Evolutionary conservation across 305 asterid species (phyloP), one percentile per base, ranked within the genome.

Genomic region (Fraxinus floribunda): DNA sequence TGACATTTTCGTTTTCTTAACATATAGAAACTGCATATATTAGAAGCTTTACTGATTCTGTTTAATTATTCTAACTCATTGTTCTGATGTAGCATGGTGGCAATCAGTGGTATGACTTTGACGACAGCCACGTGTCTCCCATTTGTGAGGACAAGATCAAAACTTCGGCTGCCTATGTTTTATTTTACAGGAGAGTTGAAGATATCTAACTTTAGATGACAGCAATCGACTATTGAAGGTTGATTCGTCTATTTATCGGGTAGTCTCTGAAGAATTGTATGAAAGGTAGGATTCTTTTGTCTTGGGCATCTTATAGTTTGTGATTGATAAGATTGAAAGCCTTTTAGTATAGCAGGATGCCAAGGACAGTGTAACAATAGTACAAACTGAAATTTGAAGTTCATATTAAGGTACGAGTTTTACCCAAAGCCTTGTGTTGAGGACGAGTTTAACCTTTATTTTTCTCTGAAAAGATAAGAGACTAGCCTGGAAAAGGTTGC

Each of bases 81-180:
- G 44, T 7, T 68, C 57, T 74, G 55, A 81, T 90, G 90, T 79
- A 95, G 99, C 98, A 94, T 80, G 98, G 92, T 35, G 95, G 97
- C 26, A 93, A 91, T 79, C 91, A 84, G 70, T 94, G 98, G 99
- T 95, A 89, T 18, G 98, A 94, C 88, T 95, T 95, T 41, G 98
- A 94, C 32, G 98, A 95, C 88, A 94, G 94, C 90, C 91, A 87
- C 22, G 98, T 94, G 79, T 94, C 92, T 78, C 91, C 91, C 49
- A 89, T 93, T 90, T 83, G 86, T 24, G 93, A 84, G 89, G 98
- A 90, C 88, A 92, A 90, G 97, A 92, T 95, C 89, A 95, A 94
- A 89, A 91, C 97, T 82, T 91, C 98, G 2, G 97, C 99, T 34
- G 98, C 98, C 30, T 95, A 95, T 87, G 97, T 95, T 83, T 86